Evolutionary conservation across 1,139 yeast genomes (phyloP), one percentile per base, ranked within the genome.

Genomic region (Arxiozyma telluris): DNA sequence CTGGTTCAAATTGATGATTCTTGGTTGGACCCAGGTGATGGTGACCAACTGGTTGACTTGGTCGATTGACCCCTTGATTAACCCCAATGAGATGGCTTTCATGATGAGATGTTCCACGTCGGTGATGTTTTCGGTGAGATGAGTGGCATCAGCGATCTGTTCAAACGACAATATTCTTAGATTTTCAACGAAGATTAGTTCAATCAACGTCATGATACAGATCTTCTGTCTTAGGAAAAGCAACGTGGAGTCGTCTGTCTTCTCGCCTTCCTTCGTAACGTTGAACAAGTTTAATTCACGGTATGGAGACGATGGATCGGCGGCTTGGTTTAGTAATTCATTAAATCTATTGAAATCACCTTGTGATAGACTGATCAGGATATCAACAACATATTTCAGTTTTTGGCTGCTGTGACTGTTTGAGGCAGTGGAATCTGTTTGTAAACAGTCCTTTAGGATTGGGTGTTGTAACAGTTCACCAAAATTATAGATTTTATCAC

Each of bases 401-500:
- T 76, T 76, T 46, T 80, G 73, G 54, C 74, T 74, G 39, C 70
- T 71, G 47, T 77, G 70, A 53, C 87, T 76, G 48, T 78, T 74
- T 15, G n/a, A 15, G 2, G 39, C n/a, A 12, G n/a, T 15, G n/a
- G 17, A 4, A 12, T 12, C 39, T 34, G 39, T 44, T 51, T 76
- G 71, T 69, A 93, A 20, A 25, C n/a, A 23, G 4, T 47, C 23
- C 79, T 38, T 44, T 23, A 50, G 27, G 54, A 91, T 83, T 51
- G 95, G 96, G 69, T 93, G 98, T 67, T 90, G 81, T 57, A 93
- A 79, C 60, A 93, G 80, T 72, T 94, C 98, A 52, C 98, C 98
- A 71, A 93, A 93, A 73, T 91, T 93, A 76, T 90, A 94, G 61
- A 93, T 87, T 67, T 82, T 84, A 65, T 90, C 96, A 49, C 98